These are phyloP conservation scores for Aspergillus coremiiformis DNA, from an alignment of 495 filamentous ascomycete genomes.

Conservation along the genomic window DNA sequence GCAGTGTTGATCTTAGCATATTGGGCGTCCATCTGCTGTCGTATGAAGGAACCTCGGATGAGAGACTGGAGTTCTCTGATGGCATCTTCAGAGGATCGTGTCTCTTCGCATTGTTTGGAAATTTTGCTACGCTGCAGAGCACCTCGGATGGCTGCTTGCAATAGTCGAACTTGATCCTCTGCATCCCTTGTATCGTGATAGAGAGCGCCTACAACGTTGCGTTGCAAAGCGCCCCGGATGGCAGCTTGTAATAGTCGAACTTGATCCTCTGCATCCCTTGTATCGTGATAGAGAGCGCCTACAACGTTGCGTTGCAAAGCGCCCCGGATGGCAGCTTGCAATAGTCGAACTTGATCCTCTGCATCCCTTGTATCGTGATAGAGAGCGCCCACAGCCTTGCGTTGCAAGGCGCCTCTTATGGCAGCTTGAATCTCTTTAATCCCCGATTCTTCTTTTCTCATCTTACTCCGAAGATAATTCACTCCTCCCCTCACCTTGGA, in stretches of 20 bases:
- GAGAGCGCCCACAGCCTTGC: conserved; percentile 39
- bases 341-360: conserved; percentile 44
- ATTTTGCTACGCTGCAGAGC: conserved; percentile 39
- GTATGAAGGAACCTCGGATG: conserved; percentile 46
- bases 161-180: conserved; percentile 44
- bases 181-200: conserved; percentile 40
- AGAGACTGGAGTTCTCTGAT: conserved; percentile 58
- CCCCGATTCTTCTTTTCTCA: conserved; percentile 50
- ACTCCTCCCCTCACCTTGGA: conserved; percentile 64
- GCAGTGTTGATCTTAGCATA: conserved; percentile 41
- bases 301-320: conserved; percentile 45
- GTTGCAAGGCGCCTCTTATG: conserved; percentile 52
- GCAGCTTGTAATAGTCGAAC: conserved; percentile 64
- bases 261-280: conserved; percentile 38
- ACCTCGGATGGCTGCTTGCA: conserved; percentile 69
- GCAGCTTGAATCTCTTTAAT: conserved; percentile 55
- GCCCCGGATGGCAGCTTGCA: conserved; percentile 68
- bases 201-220: conserved; percentile 39
- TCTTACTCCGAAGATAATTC: conserved; percentile 52
- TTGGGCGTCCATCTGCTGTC: conserved; percentile 23
- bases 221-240: conserved; percentile 52
- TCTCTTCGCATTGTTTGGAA: conserved; percentile 33
- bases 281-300: conserved; percentile 39
- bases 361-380: conserved; percentile 40
- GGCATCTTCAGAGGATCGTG: conserved; percentile 32